Base-by-base conservation (phyloP, 73 alveolate genomes). In the Paramecium primaurelia region DNA sequence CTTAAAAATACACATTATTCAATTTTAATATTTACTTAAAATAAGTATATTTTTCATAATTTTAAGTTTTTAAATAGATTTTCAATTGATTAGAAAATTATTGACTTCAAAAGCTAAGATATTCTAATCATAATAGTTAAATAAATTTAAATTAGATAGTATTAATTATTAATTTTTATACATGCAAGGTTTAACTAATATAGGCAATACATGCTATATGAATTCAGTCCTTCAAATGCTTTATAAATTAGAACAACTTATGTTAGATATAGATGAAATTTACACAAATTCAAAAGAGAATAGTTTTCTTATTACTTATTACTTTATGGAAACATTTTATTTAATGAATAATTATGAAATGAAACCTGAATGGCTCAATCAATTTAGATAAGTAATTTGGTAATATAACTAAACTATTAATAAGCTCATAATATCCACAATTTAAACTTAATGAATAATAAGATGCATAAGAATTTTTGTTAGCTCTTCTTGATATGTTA, bases 131-230 rank as follows among this genome's bases (percentile, higher is more conserved):
- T 40, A 0, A 40, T 40, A 40, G 49, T 40, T 4, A 40, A 40
- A 40, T 0, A 40, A 49, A 49, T 12, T 49, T 49, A 49, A 16
- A 49, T 49, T 49, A 49, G 20, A 49, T 49, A 49, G 25, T 49
- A 16, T 49, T 59, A 59, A 26, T 59, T 71, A 71, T 71, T 77
- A 42, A 38, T 0, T 42, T 38, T 42, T 20, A 54, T 54, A 54
- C 22, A 42, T 80, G 73, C 7, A 45, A 20, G 91, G 91, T 14
- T 49, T 80, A 11, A 42, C 71, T 44, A 80, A 80, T 45, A 49
- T 80, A n/a, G 91, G 91, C 16, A 80, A 80, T 80, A 80, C 77
- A 12, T 80, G 91, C 30, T 80, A 80, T 47, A 80, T 80, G 91
- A 80, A 80, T 80, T 80, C 91, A 28, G 91, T 47, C 8, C 45